phyloP scores from a whole-genome alignment of 139 green algal genomes.

The Ulvella scutata region DNA sequence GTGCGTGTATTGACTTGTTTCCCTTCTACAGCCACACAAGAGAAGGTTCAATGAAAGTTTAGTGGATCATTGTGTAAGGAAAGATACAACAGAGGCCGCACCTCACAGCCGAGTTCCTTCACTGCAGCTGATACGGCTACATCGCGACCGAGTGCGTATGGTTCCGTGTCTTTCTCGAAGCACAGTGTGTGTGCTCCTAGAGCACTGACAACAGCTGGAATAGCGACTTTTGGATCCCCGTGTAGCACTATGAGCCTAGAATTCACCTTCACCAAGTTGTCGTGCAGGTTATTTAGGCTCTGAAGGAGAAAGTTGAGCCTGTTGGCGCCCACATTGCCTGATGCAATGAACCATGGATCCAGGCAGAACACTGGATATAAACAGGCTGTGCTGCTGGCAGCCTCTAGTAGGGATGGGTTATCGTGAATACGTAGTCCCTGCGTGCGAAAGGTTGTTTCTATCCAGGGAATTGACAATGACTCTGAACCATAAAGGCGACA shows the following conservation, averaged over 20 bases:
- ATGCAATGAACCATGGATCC: conserved; percentile 32
- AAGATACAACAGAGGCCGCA: too few relatives aligned
- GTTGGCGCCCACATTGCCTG: conserved; percentile 51
- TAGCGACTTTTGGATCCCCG: conserved; percentile 52
- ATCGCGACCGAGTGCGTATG: conserved; percentile 54
- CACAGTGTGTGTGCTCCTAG: conserved; percentile 47
- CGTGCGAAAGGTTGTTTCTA: neutral
- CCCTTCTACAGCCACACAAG: too few relatives aligned
- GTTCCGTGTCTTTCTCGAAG: conserved; percentile 80
- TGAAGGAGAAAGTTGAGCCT: conserved; percentile 75
- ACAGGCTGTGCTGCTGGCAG: conserved; percentile 21
- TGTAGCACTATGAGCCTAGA: conserved; percentile 51
- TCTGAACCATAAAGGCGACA: neutral
- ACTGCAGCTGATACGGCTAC: conserved; percentile 20
- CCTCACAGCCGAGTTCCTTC: conserved; percentile 30
- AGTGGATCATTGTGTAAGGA: too few relatives aligned
- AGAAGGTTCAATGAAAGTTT: too few relatives aligned
- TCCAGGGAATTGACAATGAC: neutral
- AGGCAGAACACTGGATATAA: conserved; percentile 75
- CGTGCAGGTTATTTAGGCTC: conserved; percentile 54
- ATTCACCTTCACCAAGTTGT: conserved; percentile 32
- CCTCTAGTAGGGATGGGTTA: conserved; percentile 70
- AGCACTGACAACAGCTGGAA: conserved; percentile 41
- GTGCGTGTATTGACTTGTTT: too few relatives aligned
- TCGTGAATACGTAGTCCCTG: conserved; percentile 76